phyloP scores from a whole-genome alignment of 2,329 filamentous ascomycete species.

The Ceratocystiopsis minuta region DNA sequence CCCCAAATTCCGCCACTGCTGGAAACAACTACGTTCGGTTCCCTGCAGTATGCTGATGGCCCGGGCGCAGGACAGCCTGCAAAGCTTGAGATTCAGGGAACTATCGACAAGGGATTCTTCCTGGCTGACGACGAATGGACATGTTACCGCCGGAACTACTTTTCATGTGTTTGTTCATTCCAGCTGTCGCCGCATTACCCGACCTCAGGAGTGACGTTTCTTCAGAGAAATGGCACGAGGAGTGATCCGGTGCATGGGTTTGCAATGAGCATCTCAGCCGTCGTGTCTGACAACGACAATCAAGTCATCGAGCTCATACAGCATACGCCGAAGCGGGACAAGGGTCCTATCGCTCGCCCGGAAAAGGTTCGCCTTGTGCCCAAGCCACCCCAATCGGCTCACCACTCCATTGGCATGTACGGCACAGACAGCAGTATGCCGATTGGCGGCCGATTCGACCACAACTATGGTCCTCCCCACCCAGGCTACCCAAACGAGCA shows the following conservation, averaged over 20 bases:
- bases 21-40: slow-evolving; percentile 33
- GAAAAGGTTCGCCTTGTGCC: slow-evolving; percentile 50
- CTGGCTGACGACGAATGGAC: slow-evolving; percentile 70
- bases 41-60: slow-evolving; percentile 42
- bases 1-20: slow-evolving; percentile 33
- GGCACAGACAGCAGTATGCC: slow-evolving; percentile 8
- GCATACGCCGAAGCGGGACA: slow-evolving; percentile 82
- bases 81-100: slow-evolving; percentile 56
- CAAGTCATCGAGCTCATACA: slow-evolving; percentile 74
- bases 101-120: slow-evolving; percentile 84
- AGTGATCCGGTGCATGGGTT: slow-evolving; percentile 54
- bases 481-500: slow-evolving; percentile 31
- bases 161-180: slow-evolving; percentile 69
- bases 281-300: slow-evolving; percentile 56
- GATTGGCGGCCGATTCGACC: slow-evolving; percentile 20
- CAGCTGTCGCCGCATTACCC: slow-evolving; percentile 40
- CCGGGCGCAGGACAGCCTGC: slow-evolving; percentile 28
- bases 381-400: slow-evolving; percentile 34
- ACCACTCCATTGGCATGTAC: slow-evolving; percentile 29
- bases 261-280: slow-evolving; percentile 69
- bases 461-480: slow-evolving; percentile 21
- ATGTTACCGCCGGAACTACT: slow-evolving; percentile 83
- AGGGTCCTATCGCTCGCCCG: slow-evolving; percentile 62
- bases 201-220: slow-evolving; percentile 31
- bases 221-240: slow-evolving; percentile 29